A percentile compares a stretch with the other conserved stretches of the same genome.
Conservation (phyloP, 2,329 filamentous ascomycete genomes). For the Cadophora sp. region DNA sequence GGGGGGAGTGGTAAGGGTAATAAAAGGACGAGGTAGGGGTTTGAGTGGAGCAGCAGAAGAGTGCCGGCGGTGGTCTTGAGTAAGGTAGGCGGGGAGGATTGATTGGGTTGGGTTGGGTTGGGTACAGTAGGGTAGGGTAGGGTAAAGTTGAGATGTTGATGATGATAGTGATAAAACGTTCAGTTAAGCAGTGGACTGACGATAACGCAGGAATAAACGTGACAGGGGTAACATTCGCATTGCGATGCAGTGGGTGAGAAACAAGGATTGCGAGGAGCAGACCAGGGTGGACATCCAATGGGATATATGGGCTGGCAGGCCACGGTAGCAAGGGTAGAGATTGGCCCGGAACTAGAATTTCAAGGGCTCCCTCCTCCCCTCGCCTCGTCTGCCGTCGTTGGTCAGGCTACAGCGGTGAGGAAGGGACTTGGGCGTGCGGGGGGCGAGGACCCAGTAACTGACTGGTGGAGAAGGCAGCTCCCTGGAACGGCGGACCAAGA, state of each 20-base stretch:
- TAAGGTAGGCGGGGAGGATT: conserved; percentile 22
- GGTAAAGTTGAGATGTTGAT: background rate
- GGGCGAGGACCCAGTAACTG: conserved; percentile 4
- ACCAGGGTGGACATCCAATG: conserved; percentile 28
- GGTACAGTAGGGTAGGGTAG: background rate
- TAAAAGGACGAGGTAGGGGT: conserved; percentile 21
- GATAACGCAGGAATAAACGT: conserved; percentile 44
- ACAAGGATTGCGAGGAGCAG: conserved; percentile 20
- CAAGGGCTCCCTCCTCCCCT: conserved; percentile 1
- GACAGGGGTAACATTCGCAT: conserved; percentile 40
- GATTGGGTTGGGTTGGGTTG: background rate
- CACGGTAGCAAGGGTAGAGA: conserved; percentile 17
- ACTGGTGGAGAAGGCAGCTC: conserved; percentile 3
- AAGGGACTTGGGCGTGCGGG: conserved; percentile 6
- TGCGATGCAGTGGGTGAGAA: conserved; percentile 26
- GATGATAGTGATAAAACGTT: conserved; percentile 20
- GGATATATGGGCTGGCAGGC: conserved; percentile 16
- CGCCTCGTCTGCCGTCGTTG: conserved; percentile 26
- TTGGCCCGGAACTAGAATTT: conserved; percentile 19
- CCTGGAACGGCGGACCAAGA: background rate
- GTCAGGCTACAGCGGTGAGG: conserved; percentile 26
- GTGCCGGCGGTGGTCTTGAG: conserved; percentile 17
- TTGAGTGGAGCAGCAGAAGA: conserved; percentile 11
- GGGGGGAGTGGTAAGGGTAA: conserved; percentile 9
- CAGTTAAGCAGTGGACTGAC: conserved; percentile 32